Percentiles rank a stretch among this genome's conserved stretches.
Evolutionary conservation across 2,329 filamentous ascomycete species (phyloP).

Genomic region (Venturia nashicola): DNA sequence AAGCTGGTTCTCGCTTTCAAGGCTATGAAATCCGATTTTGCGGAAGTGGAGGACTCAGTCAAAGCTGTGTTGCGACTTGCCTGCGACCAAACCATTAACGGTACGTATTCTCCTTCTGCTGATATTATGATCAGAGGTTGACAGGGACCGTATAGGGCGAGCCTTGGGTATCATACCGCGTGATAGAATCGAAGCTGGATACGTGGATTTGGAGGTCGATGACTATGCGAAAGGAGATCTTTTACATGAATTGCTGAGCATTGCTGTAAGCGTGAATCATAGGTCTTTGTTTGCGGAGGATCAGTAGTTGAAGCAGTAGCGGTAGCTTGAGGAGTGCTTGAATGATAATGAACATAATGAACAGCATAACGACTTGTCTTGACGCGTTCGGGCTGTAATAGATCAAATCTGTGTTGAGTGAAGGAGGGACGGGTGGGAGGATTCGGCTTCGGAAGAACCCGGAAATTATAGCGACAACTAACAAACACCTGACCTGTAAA

Average conservation of each 20-base stretch:
- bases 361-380: background rate
- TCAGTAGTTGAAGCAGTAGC: background rate
- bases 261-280: background rate
- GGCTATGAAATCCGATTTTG: background rate
- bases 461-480: too few species aligned
- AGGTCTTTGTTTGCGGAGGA: background rate
- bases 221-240: background rate
- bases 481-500: too few species aligned
- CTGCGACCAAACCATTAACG: background rate
- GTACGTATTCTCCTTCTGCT: background rate
- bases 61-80: slow-evolving; percentile 3
- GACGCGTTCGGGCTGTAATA: background rate
- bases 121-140: background rate
- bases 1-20: background rate
- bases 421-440: too few species aligned
- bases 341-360: background rate
- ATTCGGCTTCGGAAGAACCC: too few species aligned
- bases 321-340: background rate
- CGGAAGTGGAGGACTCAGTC: slow-evolving; percentile 4
- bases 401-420: too few species aligned
- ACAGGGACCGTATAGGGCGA: background rate
- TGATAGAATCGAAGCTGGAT: background rate
- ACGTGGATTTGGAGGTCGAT: background rate
- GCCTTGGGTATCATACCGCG: background rate
- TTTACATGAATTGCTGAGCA: background rate